phyloP scores from a whole-genome alignment of 2,329 filamentous ascomycete species.

The Penicillium hesseltinei region DNA sequence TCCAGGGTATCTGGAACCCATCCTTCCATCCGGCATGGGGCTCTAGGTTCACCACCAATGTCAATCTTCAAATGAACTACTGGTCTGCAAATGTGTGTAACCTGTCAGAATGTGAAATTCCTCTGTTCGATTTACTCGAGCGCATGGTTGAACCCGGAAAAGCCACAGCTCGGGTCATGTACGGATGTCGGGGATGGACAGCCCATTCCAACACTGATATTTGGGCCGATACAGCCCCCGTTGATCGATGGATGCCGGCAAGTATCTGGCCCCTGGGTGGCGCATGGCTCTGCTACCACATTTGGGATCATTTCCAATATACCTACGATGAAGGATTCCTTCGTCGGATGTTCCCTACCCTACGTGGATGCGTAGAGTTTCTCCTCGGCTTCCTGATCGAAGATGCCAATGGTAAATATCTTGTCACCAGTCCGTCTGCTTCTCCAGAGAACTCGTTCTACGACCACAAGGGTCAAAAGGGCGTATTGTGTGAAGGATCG shows the following conservation, averaged over 20 bases:
- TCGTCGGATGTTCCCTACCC: conserved; percentile 21
- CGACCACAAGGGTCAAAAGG: conserved; percentile 21
- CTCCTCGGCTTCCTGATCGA: conserved; percentile 31
- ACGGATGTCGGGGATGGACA: conserved; percentile 56
- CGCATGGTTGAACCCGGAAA: conserved; percentile 41
- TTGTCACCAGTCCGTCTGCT: conserved; percentile 28
- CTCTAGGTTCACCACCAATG: conserved; percentile 58
- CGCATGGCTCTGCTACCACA: conserved; percentile 61
- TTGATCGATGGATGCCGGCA: conserved; percentile 45
- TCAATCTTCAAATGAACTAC: conserved; percentile 63
- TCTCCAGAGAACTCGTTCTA: conserved; percentile 34
- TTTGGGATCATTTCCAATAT: conserved; percentile 59
- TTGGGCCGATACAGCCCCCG: conserved; percentile 57
- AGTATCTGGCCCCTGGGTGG: conserved; percentile 45
- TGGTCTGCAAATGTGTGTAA: conserved; percentile 56
- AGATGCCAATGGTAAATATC: conserved; percentile 22
- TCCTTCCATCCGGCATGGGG: conserved; percentile 51
- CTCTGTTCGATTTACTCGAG: conserved; percentile 45
- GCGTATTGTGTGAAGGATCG: conserved; percentile 40
- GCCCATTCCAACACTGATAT: conserved; percentile 59
- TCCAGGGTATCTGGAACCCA: conserved; percentile 58
- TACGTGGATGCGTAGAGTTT: conserved; percentile 33
- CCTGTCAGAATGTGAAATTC: conserved; percentile 44
- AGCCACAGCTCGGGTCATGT: conserved; percentile 55
- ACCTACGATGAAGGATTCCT: conserved; percentile 31